Percentiles rank a stretch among this genome's conserved stretches.
Evolutionary conservation across 768 basidiomycete species (phyloP).

Genomic region (Albatrellus ellisii): DNA sequence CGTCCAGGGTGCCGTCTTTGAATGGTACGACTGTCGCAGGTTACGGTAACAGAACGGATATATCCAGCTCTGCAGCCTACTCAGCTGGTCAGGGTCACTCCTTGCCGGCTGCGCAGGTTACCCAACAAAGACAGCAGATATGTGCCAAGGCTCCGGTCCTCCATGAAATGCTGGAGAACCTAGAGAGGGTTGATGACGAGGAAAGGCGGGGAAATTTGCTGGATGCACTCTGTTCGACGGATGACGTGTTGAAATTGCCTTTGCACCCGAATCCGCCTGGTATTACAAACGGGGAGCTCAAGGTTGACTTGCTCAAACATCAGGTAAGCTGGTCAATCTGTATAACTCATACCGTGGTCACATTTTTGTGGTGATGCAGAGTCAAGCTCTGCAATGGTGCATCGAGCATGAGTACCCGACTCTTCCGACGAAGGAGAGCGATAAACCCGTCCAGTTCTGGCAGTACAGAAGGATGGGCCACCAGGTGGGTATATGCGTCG

Average conservation of each 20-base stretch:
- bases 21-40: conserved; percentile 1
- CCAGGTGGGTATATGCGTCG: conserved; percentile 34
- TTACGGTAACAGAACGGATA: not conserved
- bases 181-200: conserved; percentile 74
- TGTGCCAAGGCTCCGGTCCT: conserved; percentile 54
- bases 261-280: conserved; percentile 63
- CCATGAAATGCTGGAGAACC: conserved; percentile 41
- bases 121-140: conserved; percentile 31
- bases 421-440: conserved; percentile 50
- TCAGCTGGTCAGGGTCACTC: conserved; percentile 23
- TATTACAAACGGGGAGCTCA: conserved; percentile 46
- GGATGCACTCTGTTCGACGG: conserved; percentile 50
- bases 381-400: conserved; percentile 80
- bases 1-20: not conserved
- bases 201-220: conserved; percentile 56
- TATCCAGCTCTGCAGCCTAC: conserved; percentile 2
- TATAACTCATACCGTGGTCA: not conserved
- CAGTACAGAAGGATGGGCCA: conserved; percentile 41
- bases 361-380: conserved; percentile 26
- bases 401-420: conserved; percentile 67
- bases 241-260: conserved; percentile 64
- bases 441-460: conserved; percentile 86
- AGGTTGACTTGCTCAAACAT: conserved; percentile 67
- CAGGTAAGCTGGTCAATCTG: conserved; percentile 38
- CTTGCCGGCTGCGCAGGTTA: conserved; percentile 19